phyloP scores from a whole-genome alignment of 2,329 filamentous ascomycete species.

The Diaporthe vexans region DNA sequence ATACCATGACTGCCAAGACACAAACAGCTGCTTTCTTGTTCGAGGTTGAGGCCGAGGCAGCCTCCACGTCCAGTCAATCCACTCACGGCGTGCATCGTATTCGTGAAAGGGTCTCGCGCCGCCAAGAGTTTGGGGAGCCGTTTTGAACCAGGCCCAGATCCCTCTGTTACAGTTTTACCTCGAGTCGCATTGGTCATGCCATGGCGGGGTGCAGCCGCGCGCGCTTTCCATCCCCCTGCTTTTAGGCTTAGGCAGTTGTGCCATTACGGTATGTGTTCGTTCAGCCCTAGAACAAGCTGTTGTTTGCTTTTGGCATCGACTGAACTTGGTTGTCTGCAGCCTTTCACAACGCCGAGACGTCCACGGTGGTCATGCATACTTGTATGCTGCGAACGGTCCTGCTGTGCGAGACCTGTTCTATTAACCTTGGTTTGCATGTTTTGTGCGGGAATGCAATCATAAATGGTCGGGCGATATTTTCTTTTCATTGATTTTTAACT shows the following conservation, averaged over 20 bases:
- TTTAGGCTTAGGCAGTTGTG: not conserved
- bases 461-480: too few relatives aligned
- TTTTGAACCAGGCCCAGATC: conserved; percentile 1
- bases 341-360: not conserved
- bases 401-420: not conserved
- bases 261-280: too few relatives aligned
- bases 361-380: too few relatives aligned
- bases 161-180: not conserved
- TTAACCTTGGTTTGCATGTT: not conserved
- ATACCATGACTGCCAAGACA: not conserved
- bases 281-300: too few relatives aligned
- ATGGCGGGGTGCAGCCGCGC: not conserved
- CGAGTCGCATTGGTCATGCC: not conserved
- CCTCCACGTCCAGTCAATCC: not conserved
- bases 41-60: not conserved
- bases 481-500: not conserved
- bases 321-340: not conserved
- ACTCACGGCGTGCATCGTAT: not conserved
- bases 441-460: not conserved
- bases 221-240: not conserved
- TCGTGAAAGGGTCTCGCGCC: not conserved
- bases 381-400: not conserved
- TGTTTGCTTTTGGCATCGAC: too few relatives aligned
- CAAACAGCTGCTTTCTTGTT: not conserved
- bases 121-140: conserved; percentile 3